A percentile compares a stretch with the other conserved stretches of the same genome.
These are phyloP conservation scores for Acanthamoeba royreba DNA, from an alignment of 208 protist species.

Conservation along the genomic window DNA sequence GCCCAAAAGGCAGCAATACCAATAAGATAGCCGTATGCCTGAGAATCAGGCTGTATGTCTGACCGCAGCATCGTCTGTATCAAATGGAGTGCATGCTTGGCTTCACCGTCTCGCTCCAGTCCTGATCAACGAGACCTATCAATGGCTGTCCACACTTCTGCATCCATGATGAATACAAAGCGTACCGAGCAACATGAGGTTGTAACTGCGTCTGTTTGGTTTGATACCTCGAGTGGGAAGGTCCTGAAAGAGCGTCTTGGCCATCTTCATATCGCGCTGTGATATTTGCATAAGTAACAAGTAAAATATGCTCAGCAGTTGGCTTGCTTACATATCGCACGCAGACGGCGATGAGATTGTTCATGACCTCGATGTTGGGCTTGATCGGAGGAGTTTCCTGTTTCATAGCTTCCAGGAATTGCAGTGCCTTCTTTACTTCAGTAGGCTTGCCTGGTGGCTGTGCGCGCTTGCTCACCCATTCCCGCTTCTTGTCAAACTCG, in stretches of 20 bases:
- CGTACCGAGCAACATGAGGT: neutral
- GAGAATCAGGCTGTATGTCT: neutral
- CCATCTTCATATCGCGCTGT: neutral
- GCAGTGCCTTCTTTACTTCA: neutral
- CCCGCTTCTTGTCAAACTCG: neutral
- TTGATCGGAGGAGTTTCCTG: neutral
- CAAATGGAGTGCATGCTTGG: neutral
- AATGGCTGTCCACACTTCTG: neutral
- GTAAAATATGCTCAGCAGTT: neutral
- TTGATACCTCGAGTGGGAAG: neutral
- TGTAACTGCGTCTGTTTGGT: neutral
- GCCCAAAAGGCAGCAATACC: neutral
- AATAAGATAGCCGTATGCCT: neutral
- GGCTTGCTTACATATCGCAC: neutral
- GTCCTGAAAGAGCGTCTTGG: neutral
- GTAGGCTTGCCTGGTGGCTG: neutral
- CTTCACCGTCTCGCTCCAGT: neutral
- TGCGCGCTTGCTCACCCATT: neutral
- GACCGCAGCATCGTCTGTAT: neutral
- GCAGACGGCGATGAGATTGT: constrained; percentile 2
- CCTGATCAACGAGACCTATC: neutral
- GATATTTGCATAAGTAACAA: neutral
- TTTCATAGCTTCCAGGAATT: constrained; percentile 14
- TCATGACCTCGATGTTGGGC: neutral
- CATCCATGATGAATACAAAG: neutral